Evolutionary conservation across 345 rosid genomes (phyloP), one percentile per base, ranked within the genome.

Genomic region (Physaria fendleri): DNA sequence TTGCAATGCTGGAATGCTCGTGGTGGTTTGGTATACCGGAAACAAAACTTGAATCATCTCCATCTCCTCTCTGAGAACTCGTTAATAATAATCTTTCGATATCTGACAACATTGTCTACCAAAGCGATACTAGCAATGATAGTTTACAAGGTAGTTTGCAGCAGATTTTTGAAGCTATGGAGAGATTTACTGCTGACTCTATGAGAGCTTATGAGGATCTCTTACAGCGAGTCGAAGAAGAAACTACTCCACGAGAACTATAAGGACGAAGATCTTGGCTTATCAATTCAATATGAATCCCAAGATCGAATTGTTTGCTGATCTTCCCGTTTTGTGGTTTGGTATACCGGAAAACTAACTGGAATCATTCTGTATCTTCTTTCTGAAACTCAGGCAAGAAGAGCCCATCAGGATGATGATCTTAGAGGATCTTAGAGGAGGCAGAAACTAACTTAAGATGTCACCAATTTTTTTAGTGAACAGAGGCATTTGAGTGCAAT

Each of bases 91-190:
- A n/a, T n/a, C n/a, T n/a, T n/a, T n/a, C n/a, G n/a, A n/a, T n/a
- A n/a, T n/a, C n/a, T n/a, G 72, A 84, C 63, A 58, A 65, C 38
- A 21, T 64, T 11, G 90, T 85, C 5, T 83, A 82, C 71, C 94
- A 76, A 71, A 83, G 88, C 37, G 94, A 87, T 55, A 77, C 90
- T 47, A 75, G 79, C 51, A 82, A 66, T 29, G 70, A 65, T 30
- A 85, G 78, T 70, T 56, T 93, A 29, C 83, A 87, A 56, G 84
- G 79, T 16, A 77, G 86, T 57, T 75, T 93, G 64, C 88, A 62
- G 54, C 72, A 74, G 38, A 79, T 87, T 42, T 89, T 89, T 32
- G 85, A 83, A 71, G 89, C 95, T 32, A 77, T 93, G 95, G 95
- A 89, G 82, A 87, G 64, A 62, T 89, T 87, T 65, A 58, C 73